A percentile compares a stretch with the other conserved stretches of the same genome.
phyloP scores from a whole-genome alignment of 2,329 filamentous ascomycete species.

The Pseudocercospora vitis region DNA sequence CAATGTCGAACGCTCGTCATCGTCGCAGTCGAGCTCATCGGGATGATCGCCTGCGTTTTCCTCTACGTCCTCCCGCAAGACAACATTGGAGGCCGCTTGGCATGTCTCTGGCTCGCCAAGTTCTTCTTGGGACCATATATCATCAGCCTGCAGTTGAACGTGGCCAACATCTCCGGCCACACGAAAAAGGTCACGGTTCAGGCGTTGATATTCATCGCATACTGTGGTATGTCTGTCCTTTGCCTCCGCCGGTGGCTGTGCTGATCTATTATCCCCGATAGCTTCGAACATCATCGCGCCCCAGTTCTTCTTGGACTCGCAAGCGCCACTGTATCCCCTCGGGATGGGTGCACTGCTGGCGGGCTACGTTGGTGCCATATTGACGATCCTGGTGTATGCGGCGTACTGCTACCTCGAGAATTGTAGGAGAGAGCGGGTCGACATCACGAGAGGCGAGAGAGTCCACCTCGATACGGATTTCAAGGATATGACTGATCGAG shows the following conservation, averaged over 20 bases:
- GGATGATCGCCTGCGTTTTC: constrained; percentile 14
- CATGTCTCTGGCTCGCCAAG: constrained; percentile 29
- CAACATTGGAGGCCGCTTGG: constrained; percentile 10
- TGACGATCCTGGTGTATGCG: constrained; percentile 19
- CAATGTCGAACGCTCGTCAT: constrained; percentile 12
- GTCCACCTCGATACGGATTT: constrained; percentile 16
- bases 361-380: constrained; percentile 18
- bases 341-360: constrained; percentile 18
- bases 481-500: constrained; percentile 17
- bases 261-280: neutral
- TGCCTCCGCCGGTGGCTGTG: neutral
- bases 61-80: constrained; percentile 11
- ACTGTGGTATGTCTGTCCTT: constrained; percentile 28
- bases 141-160: constrained; percentile 34
- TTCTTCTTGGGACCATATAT: constrained; percentile 41
- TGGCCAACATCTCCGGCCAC: constrained; percentile 36
- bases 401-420: constrained; percentile 20
- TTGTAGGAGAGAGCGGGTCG: constrained; percentile 14
- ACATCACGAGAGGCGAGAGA: constrained; percentile 8
- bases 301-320: constrained; percentile 17
- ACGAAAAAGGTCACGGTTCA: constrained; percentile 37
- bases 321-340: constrained; percentile 15
- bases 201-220: constrained; percentile 34
- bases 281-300: constrained; percentile 25
- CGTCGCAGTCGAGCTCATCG: constrained; percentile 10